phyloP scores from a whole-genome alignment of 768 basidiomycete genomes.

The Lactarius pseudohatsudake region DNA sequence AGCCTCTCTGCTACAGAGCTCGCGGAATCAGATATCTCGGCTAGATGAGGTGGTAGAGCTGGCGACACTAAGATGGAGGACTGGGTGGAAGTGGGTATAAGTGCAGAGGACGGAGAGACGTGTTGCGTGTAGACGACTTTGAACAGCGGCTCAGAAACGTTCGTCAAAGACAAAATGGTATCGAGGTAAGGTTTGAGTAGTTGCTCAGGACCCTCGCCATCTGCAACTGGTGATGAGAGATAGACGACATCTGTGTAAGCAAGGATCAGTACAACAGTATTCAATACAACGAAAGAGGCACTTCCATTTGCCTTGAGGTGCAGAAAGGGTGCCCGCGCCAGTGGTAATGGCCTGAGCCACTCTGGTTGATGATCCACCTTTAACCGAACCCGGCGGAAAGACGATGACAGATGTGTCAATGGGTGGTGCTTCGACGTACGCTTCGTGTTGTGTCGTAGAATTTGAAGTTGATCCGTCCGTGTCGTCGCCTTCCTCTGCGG shows the following conservation, averaged over 20 bases:
- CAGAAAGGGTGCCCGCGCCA: constrained; percentile 71
- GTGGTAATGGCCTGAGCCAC: constrained; percentile 61
- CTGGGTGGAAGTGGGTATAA: background rate
- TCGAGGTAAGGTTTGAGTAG: constrained; percentile 35
- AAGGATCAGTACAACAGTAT: background rate
- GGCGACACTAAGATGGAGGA: constrained; percentile 20
- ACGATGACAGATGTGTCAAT: constrained; percentile 69
- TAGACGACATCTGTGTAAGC: constrained; percentile 26
- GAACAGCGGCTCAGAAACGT: constrained; percentile 22
- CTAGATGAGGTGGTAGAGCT: constrained; percentile 6
- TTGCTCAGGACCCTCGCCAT: constrained; percentile 25
- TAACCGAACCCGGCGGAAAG: constrained; percentile 67
- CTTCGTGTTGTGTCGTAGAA: constrained; percentile 1
- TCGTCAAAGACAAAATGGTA: constrained; percentile 25
- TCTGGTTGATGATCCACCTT: constrained; percentile 45
- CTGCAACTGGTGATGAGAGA: constrained; percentile 24
- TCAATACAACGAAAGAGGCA: constrained; percentile 14
- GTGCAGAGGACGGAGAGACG: background rate
- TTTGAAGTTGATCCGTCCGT: background rate
- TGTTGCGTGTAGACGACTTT: constrained; percentile 24
- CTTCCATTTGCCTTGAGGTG: constrained; percentile 74
- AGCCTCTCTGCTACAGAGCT: constrained; percentile 24
- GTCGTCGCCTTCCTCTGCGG: constrained; percentile 18
- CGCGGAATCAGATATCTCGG: constrained; percentile 26
- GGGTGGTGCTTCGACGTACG: constrained; percentile 14